Conservation (phyloP, 116 monocot genomes). For the Cymodocea nodosa region DNA sequence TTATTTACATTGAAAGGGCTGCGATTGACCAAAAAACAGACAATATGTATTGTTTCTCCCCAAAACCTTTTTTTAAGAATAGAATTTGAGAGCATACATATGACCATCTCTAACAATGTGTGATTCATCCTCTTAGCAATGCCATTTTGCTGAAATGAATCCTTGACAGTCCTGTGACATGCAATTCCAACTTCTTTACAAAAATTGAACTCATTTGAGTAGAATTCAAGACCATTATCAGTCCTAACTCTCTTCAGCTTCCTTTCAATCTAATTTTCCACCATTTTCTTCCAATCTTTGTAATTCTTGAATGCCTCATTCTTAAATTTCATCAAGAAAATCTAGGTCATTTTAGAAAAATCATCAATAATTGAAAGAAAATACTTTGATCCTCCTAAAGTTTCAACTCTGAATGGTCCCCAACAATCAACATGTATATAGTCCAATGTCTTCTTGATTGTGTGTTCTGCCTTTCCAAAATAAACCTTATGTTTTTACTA, state of each 20-base stretch:
- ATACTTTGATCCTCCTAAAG: slow-evolving; percentile 1
- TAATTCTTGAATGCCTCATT: neutral
- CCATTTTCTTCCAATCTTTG: slow-evolving; percentile 7
- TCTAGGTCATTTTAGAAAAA: slow-evolving; percentile 11
- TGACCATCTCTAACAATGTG: slow-evolving; percentile 2
- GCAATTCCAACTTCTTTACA: slow-evolving; percentile 6
- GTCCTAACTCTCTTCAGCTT: slow-evolving; percentile 2
- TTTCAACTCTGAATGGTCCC: neutral
- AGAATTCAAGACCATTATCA: slow-evolving; percentile 16
- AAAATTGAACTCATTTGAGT: slow-evolving; percentile 12
- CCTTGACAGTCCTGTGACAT: neutral
- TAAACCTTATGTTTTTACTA: neutral
- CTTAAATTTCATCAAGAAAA: neutral
- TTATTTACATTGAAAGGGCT: neutral
- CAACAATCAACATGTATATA: slow-evolving; percentile 5
- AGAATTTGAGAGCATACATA: slow-evolving; percentile 6
- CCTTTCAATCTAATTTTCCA: slow-evolving; percentile 3
- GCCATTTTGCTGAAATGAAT: slow-evolving; percentile 14
- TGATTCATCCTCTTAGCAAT: slow-evolving; percentile 12
- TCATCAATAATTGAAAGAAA: slow-evolving; percentile 14
- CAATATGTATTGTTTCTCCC: slow-evolving; percentile 7
- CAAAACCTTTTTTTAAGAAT: slow-evolving; percentile 1
- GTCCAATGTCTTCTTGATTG: neutral
- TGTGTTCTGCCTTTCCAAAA: neutral
- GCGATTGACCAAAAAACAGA: slow-evolving; percentile 1